phyloP scores from a whole-genome alignment of 768 basidiomycete species.

The Suillus subalutaceus region DNA sequence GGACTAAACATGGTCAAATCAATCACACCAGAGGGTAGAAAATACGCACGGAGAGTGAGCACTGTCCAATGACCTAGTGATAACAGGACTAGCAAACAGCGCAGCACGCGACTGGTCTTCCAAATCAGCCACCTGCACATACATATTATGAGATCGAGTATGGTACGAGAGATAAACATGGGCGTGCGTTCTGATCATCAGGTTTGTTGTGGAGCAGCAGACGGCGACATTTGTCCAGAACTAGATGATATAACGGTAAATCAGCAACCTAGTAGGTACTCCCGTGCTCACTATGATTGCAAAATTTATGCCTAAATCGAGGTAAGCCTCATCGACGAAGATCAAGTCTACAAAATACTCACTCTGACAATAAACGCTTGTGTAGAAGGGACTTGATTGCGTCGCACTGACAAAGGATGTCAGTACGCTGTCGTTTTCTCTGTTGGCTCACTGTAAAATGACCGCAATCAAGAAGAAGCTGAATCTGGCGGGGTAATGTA shows the following conservation, averaged over 20 bases:
- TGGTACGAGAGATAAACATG: background rate
- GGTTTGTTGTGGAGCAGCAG: conserved; percentile 3
- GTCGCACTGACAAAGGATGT: background rate
- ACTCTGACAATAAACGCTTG: background rate
- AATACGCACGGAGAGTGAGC: background rate
- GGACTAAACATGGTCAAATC: background rate
- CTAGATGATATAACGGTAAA: background rate
- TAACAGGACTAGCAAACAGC: background rate
- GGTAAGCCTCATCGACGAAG: background rate
- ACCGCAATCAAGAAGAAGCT: background rate
- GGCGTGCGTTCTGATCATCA: background rate
- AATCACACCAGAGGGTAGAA: no score
- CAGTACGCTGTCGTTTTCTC: background rate
- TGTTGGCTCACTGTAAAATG: background rate
- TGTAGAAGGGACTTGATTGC: background rate
- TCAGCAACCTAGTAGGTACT: no score
- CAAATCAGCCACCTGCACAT: conserved; percentile 4
- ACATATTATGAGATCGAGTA: background rate
- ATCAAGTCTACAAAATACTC: background rate
- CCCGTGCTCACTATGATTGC: background rate
- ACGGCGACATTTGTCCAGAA: background rate
- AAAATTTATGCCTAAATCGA: background rate
- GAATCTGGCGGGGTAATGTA: background rate
- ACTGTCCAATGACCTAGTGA: conserved; percentile 2
- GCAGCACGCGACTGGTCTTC: background rate